These are phyloP conservation scores for Teunomyces aglyptinius DNA, from an alignment of 805 yeast species.

Conservation along the genomic window DNA sequence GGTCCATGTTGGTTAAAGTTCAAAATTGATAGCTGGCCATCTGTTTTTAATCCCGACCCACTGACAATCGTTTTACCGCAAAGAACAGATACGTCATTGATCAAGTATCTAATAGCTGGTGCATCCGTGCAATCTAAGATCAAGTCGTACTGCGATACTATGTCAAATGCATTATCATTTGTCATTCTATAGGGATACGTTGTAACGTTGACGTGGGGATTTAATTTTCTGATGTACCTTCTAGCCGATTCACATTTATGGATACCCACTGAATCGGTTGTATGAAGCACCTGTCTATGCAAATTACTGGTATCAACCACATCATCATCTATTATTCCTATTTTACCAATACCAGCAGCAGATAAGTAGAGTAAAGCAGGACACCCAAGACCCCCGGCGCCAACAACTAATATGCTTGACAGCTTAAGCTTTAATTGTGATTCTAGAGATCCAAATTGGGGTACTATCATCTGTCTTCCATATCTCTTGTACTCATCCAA, in stretches of 20 bases:
- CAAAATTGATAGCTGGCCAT: constrained; percentile 82
- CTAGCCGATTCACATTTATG: constrained; percentile 80
- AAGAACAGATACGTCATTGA: constrained; percentile 79
- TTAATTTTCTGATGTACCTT: constrained; percentile 48
- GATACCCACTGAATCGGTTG: constrained; percentile 62
- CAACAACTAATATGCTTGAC: constrained; percentile 70
- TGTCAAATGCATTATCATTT: constrained; percentile 57
- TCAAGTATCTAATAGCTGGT: constrained; percentile 80
- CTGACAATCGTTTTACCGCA: constrained; percentile 73
- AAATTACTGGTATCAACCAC: constrained; percentile 79
- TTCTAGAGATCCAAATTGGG: constrained; percentile 57
- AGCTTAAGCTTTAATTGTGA: constrained; percentile 57
- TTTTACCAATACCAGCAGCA: constrained; percentile 82
- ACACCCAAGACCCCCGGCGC: constrained; percentile 97
- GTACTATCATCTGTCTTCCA: constrained; percentile 95
- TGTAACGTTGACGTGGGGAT: constrained; percentile 61
- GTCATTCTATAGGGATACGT: constrained; percentile 54
- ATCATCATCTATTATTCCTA: constrained; percentile 90
- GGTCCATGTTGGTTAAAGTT: constrained; percentile 73
- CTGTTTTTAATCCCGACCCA: constrained; percentile 88
- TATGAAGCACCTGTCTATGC: constrained; percentile 86
- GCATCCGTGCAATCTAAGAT: constrained; percentile 94
- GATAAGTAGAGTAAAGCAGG: constrained; percentile 83
- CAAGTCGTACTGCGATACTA: constrained; percentile 65
- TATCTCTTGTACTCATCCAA: constrained; percentile 76